phyloP scores from a whole-genome alignment of 345 rosid genomes.

The Heritiera littoralis region DNA sequence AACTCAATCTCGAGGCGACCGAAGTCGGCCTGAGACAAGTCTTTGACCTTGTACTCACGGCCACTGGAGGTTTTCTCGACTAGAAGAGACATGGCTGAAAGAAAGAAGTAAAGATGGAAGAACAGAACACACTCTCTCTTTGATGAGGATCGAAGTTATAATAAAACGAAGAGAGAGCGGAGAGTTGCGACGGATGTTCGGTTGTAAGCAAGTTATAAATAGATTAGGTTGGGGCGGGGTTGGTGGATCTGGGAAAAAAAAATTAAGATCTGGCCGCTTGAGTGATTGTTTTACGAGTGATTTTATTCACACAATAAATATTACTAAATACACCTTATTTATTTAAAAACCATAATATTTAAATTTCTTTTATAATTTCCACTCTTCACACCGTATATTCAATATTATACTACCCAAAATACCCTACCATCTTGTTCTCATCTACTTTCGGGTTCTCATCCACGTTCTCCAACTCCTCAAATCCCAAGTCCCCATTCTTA shows the following conservation, averaged over 20 bases:
- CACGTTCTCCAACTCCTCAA: too few species aligned
- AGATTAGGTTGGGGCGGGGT: not conserved
- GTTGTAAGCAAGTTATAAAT: not conserved
- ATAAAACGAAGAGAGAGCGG: not conserved
- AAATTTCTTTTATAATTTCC: too few species aligned
- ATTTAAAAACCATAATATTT: too few species aligned
- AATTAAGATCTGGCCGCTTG: not conserved
- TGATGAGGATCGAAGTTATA: not conserved
- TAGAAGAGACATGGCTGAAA: conserved; percentile 54
- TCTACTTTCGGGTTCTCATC: too few species aligned
- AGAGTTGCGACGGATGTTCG: not conserved
- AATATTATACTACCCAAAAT: too few species aligned
- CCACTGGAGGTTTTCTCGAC: conserved; percentile 78
- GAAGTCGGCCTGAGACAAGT: conserved; percentile 89
- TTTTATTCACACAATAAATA: too few species aligned
- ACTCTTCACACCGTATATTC: too few species aligned
- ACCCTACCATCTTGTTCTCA: too few species aligned
- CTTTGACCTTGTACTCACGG: conserved; percentile 89
- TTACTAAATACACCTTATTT: too few species aligned
- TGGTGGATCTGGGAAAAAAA: conserved; percentile 14
- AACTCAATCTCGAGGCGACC: conserved; percentile 85
- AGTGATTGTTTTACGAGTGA: too few species aligned
- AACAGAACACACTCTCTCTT: not conserved
- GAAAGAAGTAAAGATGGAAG: not conserved
- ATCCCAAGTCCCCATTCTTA: too few species aligned